A percentile compares a stretch with the other conserved stretches of the same genome.
Evolutionary conservation across 306 rosid genomes (phyloP).

Genomic region (Corylus avellana): DNA sequence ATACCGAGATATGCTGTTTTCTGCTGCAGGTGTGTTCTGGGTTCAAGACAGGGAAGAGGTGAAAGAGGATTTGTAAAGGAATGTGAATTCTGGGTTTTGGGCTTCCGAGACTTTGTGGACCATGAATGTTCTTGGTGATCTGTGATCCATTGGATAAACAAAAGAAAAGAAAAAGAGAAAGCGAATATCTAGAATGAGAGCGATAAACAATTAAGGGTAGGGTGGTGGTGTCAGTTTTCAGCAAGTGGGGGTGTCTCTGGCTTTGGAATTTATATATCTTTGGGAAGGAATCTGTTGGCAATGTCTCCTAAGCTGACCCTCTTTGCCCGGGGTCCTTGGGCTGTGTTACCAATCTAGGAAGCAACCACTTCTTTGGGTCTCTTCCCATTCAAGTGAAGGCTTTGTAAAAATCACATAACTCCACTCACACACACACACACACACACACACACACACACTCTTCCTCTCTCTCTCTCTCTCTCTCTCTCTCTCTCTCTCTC

Average conservation of each 20-base stretch:
- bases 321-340: constrained; percentile 52
- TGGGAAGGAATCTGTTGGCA: constrained; percentile 44
- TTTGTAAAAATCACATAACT: constrained; percentile 21
- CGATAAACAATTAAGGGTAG: constrained; percentile 34
- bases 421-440: constrained; percentile 5
- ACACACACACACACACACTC: background rate
- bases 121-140: constrained; percentile 29
- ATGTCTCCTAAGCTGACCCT: constrained; percentile 65
- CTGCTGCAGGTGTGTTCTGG: constrained; percentile 33
- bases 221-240: constrained; percentile 77
- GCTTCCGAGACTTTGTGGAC: constrained; percentile 27
- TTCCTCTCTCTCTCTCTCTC: background rate
- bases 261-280: constrained; percentile 47
- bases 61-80: constrained; percentile 35
- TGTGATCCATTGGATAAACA: constrained; percentile 37
- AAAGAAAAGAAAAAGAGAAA: constrained; percentile 27
- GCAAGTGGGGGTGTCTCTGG: constrained; percentile 69
- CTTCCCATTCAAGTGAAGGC: constrained; percentile 49
- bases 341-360: constrained; percentile 64
- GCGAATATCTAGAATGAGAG: constrained; percentile 39
- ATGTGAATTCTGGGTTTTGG: constrained; percentile 38
- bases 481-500: background rate
- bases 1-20: constrained; percentile 31
- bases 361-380: constrained; percentile 63
- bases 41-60: constrained; percentile 23